Conservation (phyloP, 179 eudicot genomes). For the Amaranthus tricolor region DNA sequence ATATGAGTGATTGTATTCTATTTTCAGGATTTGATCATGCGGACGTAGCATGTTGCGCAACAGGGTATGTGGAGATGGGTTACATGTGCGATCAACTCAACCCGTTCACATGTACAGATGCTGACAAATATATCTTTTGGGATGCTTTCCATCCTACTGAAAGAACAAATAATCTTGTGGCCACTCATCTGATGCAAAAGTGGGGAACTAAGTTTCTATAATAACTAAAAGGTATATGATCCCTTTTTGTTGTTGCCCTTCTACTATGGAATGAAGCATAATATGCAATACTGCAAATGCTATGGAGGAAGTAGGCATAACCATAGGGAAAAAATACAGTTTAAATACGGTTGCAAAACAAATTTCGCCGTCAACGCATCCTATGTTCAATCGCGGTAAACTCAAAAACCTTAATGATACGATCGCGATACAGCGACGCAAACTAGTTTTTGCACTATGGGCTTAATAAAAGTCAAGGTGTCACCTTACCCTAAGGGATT, state of each 20-base stretch:
- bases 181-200: slow-evolving; percentile 30
- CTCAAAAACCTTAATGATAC: too few species aligned
- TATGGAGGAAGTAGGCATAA: not conserved
- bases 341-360: too few species aligned
- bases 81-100: slow-evolving; percentile 28
- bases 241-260: not conserved
- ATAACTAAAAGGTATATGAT: slow-evolving; percentile 12
- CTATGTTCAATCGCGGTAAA: too few species aligned
- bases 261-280: not conserved
- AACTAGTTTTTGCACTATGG: not conserved
- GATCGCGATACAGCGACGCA: too few species aligned
- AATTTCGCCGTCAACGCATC: too few species aligned
- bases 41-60: slow-evolving; percentile 40
- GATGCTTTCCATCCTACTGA: slow-evolving; percentile 56
- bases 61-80: slow-evolving; percentile 37
- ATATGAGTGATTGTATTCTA: not conserved
- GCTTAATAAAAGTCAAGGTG: not conserved
- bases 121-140: slow-evolving; percentile 52
- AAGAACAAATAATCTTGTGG: slow-evolving; percentile 33
- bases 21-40: slow-evolving; percentile 37
- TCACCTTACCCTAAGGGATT: not conserved
- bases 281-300: not conserved
- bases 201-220: slow-evolving; percentile 19
- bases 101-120: slow-evolving; percentile 45
- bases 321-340: not conserved